Conservation (phyloP, 805 yeast species). For the Starmerella stigmatis region DNA sequence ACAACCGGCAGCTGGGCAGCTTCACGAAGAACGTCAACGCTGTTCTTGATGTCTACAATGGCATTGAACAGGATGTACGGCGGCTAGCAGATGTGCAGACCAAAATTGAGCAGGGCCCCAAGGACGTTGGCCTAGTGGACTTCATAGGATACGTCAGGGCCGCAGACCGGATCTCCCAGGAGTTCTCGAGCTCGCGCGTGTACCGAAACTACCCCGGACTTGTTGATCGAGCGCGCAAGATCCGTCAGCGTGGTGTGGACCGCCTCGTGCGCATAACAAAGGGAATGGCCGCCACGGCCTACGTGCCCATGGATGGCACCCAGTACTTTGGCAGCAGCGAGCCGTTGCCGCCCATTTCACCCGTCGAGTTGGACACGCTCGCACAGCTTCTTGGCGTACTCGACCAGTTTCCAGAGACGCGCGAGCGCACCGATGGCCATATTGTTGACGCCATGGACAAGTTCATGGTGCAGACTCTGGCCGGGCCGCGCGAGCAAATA, state of each 20-base stretch:
- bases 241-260: conserved; percentile 11
- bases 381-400: conserved; percentile 10
- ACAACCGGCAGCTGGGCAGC: conserved; percentile 41
- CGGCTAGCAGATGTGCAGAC: conserved; percentile 22
- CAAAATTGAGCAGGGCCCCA: conserved; percentile 19
- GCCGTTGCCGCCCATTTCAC: conserved; percentile 4
- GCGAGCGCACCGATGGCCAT: conserved; percentile 23
- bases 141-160: conserved; percentile 9
- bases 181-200: conserved; percentile 20
- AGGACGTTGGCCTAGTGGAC: conserved; percentile 17
- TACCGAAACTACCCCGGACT: conserved; percentile 23
- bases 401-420: conserved; percentile 10
- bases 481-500: background rate
- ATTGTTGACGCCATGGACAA: conserved; percentile 19
- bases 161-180: conserved; percentile 6
- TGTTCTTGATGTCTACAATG: conserved; percentile 26
- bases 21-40: conserved; percentile 21
- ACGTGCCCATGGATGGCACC: conserved; percentile 39
- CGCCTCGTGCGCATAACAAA: conserved; percentile 19
- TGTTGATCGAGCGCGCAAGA: conserved; percentile 13
- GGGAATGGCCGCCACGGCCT: conserved; percentile 35
- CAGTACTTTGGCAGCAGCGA: conserved; percentile 31
- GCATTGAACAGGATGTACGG: conserved; percentile 35
- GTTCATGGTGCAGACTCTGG: conserved; percentile 20
- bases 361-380: conserved; percentile 30